Evolutionary conservation across 2,329 filamentous ascomycete species (phyloP), one percentile per base, ranked within the genome.

Genomic region (Coniochaeta ligniaria): DNA sequence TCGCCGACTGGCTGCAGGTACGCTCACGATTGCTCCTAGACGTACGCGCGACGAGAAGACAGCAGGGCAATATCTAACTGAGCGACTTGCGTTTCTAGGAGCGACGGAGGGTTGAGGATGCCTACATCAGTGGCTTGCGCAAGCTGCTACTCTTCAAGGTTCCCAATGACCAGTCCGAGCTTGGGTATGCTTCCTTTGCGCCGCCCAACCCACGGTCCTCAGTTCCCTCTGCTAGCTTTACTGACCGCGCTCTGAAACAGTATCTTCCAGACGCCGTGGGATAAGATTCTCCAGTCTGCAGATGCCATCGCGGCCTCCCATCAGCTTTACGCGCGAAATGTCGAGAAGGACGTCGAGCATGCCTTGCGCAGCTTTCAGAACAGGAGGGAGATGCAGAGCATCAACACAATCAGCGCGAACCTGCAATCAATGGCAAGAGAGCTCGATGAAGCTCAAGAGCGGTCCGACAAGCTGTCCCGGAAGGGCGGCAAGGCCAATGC

Each of bases 1-100:
- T 99, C 70, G 94, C 94, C 74, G 94, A 98, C 77, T 99, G 94
- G 92, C 83, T 99, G 64, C 90, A 94, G 88, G 93, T 96, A 86
- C 75, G 76, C 6, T 31, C 24, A 66, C 60, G 56, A 63, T 31
- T 5, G 54, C 31, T 56, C 33, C 3, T n/a, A 12, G 31, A 28
- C 31, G 14, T 16, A 17, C 57, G 55, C 57, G 24, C 14, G 28
- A 14, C 16, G 31, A 24, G 20, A 17, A 47, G 43, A 12, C 24
- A 47, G 20, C 20, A 22, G 43, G 31, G 56, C 45, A 31, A 38
- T 2, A 22, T 38, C 35, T 57, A 52, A 59, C 69, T 71, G 63
- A 69, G 52, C 20, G 22, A 47, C 52, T 41, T 17, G 20, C 38
- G 33, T 24, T 63, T 66, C 61, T 73, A 98, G 94, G 95, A 99